phyloP scores from a whole-genome alignment of 345 rosid genomes.

The Cardiospermum halicacabum region DNA sequence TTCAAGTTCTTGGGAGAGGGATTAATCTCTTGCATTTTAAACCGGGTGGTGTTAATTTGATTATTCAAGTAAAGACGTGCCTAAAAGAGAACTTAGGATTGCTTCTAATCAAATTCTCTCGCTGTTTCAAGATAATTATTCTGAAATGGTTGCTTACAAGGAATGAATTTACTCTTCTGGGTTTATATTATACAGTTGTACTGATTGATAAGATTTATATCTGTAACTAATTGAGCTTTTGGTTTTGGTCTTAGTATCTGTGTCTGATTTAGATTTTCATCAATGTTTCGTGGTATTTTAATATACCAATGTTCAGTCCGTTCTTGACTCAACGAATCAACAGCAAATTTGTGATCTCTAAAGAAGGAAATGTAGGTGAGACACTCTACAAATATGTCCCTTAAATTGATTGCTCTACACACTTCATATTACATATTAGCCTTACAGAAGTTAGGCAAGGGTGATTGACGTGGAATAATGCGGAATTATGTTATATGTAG shows the following conservation, averaged over 20 bases:
- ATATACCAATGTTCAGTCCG: conserved; percentile 78
- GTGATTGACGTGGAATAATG: conserved; percentile 99
- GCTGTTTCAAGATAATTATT: conserved; percentile 93
- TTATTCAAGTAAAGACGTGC: conserved; percentile 97
- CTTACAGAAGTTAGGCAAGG: conserved; percentile 92
- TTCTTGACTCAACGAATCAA: conserved; percentile 91
- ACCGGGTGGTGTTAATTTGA: conserved; percentile 89
- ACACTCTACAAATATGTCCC: conserved; percentile 84
- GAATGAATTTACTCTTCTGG: conserved; percentile 8
- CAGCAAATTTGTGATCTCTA: conserved; percentile 91
- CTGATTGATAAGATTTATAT: neutral
- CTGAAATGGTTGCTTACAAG: conserved; percentile 99
- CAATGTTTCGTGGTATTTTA: conserved; percentile 99
- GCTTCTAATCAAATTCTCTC: conserved; percentile 90
- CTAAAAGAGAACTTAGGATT: conserved; percentile 83
- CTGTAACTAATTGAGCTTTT: no score
- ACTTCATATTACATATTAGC: conserved; percentile 64
- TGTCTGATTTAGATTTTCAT: conserved; percentile 61
- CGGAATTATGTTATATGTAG: conserved; percentile 79
- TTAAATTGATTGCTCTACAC: neutral
- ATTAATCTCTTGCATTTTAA: conserved; percentile 70
- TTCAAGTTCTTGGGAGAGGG: conserved; percentile 90
- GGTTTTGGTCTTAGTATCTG: neutral
- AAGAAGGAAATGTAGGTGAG: conserved; percentile 83
- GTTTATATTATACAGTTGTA: neutral